These are phyloP conservation scores for Cunninghamia lanceolata DNA, from an alignment of 75 land plant genomes.

Conservation along the genomic window DNA sequence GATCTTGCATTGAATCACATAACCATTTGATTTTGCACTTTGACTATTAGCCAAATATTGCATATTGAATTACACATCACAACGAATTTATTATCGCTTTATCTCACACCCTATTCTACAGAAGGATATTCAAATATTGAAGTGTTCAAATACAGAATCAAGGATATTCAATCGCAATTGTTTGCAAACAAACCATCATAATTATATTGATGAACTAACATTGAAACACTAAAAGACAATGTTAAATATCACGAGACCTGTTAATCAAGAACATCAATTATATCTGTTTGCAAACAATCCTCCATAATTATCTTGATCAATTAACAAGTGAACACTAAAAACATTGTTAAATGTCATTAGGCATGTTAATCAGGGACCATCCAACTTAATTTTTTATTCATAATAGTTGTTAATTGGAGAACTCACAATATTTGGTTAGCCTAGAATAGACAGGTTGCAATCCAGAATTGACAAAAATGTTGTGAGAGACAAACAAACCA, in stretches of 20 bases:
- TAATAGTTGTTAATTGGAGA: background rate
- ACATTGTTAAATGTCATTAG: too few species aligned
- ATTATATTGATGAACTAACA: background rate
- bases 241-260: background rate
- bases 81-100: too few species aligned
- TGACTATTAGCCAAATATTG: too few species aligned
- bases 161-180: background rate
- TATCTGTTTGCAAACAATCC: too few species aligned
- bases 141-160: background rate
- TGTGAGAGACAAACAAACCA: background rate
- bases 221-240: background rate
- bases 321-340: too few species aligned
- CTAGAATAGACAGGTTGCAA: background rate
- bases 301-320: too few species aligned
- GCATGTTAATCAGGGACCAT: background rate
- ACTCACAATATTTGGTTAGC: background rate
- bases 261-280: background rate
- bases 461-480: background rate
- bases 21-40: too few species aligned
- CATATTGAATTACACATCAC: too few species aligned
- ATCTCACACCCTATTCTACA: too few species aligned
- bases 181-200: background rate
- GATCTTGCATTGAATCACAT: too few species aligned
- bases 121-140: too few species aligned
- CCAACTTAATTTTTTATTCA: background rate